Evolutionary conservation across 345 rosid species (phyloP).

Genomic region (Jatropha curcas): DNA sequence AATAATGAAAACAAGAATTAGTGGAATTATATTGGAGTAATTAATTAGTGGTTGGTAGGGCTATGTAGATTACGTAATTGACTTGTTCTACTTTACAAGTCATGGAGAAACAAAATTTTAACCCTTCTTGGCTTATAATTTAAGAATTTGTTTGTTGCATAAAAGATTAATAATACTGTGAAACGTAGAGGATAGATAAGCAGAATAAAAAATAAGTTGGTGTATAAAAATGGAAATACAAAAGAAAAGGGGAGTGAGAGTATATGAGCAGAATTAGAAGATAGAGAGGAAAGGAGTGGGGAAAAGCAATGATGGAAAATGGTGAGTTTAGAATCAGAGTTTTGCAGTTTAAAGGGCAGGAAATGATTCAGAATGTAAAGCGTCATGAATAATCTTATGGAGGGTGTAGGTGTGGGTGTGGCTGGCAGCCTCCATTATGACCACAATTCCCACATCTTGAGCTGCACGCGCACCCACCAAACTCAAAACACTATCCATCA

Average conservation of each 20-base stretch:
- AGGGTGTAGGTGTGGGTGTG: constrained; percentile 27
- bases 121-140: constrained; percentile 42
- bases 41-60: constrained; percentile 25
- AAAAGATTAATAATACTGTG: constrained; percentile 18
- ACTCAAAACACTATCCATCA: constrained; percentile 29
- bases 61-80: constrained; percentile 32
- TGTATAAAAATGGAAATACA: background rate
- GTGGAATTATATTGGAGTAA: constrained; percentile 17
- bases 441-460: constrained; percentile 58
- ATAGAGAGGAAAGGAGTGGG: background rate
- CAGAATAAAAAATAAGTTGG: background rate
- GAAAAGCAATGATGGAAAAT: constrained; percentile 35
- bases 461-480: constrained; percentile 81
- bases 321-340: constrained; percentile 38
- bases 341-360: constrained; percentile 20
- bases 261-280: background rate
- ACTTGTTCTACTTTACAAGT: constrained; percentile 32
- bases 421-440: constrained; percentile 48
- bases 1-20: background rate
- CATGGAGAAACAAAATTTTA: too few species aligned
- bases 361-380: constrained; percentile 30
- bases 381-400: constrained; percentile 33
- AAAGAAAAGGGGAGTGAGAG: background rate
- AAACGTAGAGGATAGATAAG: background rate
- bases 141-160: constrained; percentile 28